Evolutionary conservation across 192 early-diverging fungal species (phyloP).

Genomic region (Gryganskiella cystojenkinii): DNA sequence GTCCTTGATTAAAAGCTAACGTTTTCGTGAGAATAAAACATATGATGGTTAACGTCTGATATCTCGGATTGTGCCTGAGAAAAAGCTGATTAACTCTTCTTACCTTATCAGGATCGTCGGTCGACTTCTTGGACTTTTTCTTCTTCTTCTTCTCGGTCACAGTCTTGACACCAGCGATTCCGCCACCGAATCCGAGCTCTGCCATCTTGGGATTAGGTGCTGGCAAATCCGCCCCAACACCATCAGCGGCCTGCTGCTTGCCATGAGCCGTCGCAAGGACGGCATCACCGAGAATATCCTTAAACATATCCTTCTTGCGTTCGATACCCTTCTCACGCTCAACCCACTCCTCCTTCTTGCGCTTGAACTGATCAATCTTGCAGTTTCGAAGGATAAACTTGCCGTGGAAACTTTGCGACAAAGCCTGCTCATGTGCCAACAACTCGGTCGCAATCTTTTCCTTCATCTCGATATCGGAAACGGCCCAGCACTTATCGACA

Average conservation of each 20-base stretch:
- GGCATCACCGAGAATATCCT: slow-evolving; percentile 75
- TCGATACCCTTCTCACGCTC: slow-evolving; percentile 78
- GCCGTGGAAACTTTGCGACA: slow-evolving; percentile 75
- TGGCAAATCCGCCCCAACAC: slow-evolving; percentile 24
- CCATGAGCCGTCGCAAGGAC: slow-evolving; percentile 37
- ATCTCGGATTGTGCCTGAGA: background rate
- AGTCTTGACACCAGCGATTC: slow-evolving; percentile 48
- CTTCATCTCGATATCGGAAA: slow-evolving; percentile 78
- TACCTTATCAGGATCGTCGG: slow-evolving; percentile 55
- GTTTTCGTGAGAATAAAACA: background rate
- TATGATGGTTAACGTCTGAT: background rate
- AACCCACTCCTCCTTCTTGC: slow-evolving; percentile 80
- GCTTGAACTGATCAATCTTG: slow-evolving; percentile 79
- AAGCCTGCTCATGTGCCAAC: slow-evolving; percentile 58
- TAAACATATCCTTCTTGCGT: slow-evolving; percentile 82
- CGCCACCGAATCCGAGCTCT: slow-evolving; percentile 66
- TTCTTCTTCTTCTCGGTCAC: slow-evolving; percentile 59
- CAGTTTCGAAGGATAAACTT: slow-evolving; percentile 83
- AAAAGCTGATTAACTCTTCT: background rate
- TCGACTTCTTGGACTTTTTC: slow-evolving; percentile 60
- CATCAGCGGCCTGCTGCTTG: slow-evolving; percentile 35
- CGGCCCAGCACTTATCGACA: slow-evolving; percentile 82
- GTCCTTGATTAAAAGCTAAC: slow-evolving; percentile 40
- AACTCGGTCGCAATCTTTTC: slow-evolving; percentile 81
- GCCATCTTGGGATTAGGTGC: slow-evolving; percentile 62